Evolutionary conservation across 177 flowering plant species (phyloP), one percentile per base, ranked within the genome.

Genomic region (Vitis hybrid): DNA sequence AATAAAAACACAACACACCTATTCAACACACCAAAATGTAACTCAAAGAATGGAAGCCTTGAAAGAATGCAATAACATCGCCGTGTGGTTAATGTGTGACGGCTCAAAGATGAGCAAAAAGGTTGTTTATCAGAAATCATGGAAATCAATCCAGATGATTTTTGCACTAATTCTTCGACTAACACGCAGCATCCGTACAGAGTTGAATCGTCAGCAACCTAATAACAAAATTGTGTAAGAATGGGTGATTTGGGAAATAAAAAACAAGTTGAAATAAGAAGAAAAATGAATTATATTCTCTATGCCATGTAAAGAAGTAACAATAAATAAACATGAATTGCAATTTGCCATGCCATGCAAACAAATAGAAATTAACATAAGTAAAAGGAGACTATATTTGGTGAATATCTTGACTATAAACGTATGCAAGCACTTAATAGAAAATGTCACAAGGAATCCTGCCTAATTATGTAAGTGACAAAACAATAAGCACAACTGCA

Each of bases 61-160:
- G 99, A 85, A 62, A 96, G 86, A 78, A 96, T 88, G 92, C 99
- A 96, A 76, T 96, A 94, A 79, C 99, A 96, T 62, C 99, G 91
- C 16, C 84, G 85, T 16, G 99, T 90, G 31, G 95, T 89, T 72
- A 96, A 81, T 50, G 88, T 73, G 66, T 84, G 83, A 63, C 97
- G 97, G 59, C 91, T 82, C 68, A 86, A 66, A 55, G 88, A 72
- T 3, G 85, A 74, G 71, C 15, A 63, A 48, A 55, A 20, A 67
- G 88, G 77, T 70, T 82, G 83, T 70, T 78, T 87, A 53, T 85
- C 90, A 13, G 88, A 77, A 66, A 90, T 78, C 80, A 86, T 73
- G 14, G 99, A 91, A 80, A 95, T 84, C 83, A 93, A 82, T 63
- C 95, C 85, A 19, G 97, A 90, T 19, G 97, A 94, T 67, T 83